Base-by-base conservation (phyloP, 176 grass and related monocot genomes). In the Triticum aestivum region DNA sequence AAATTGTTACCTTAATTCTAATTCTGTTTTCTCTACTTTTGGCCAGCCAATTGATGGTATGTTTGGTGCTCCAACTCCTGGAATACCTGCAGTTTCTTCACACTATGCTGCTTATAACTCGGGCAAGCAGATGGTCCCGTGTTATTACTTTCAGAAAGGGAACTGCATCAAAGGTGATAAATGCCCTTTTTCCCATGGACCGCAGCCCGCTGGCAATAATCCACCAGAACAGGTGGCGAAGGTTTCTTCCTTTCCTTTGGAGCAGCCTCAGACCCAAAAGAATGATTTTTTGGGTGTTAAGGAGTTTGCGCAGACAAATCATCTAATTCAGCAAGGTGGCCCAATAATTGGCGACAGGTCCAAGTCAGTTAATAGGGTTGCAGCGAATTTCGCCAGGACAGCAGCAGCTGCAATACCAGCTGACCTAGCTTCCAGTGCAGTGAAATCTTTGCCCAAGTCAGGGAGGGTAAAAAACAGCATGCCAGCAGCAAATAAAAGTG, bases 61-160 rank as follows among this genome's bases (percentile, higher is more conserved):
- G 65, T 89, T 96, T 76, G 86, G 91, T 54, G 82, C 59, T 63
- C 75, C 91, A 83, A 85, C 90, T 79, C 67, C 92, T 65, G 86
- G 69, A 72, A 30, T 84, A 44, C 63, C 84, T 80, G 73, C 84
- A 26, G 66, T 74, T 77, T 72, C 89, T 79, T 80, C 80, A 23
- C 90, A 72, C 30, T 72, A 83, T 83, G 66, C 90, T 85, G 52
- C 71, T 69, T 91, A 87, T 86, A 96, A 88, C 82, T 26, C 34
- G 0, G 83, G 51, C 61, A 99, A 96, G 58, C 91, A 99, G 86
- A 83, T 72, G 87, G 92, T 91, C 61, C 90, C 97, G 54, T 99
- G 97, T 85, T 99, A 96, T 89, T 99, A 99, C 76, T 99, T 99
- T 82, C 90, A 90, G 72, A 94, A 96, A 89, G 94, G 97, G 14